Conservation (phyloP, 495 filamentous ascomycete species). For the Trichoderma erinaceum region DNA sequence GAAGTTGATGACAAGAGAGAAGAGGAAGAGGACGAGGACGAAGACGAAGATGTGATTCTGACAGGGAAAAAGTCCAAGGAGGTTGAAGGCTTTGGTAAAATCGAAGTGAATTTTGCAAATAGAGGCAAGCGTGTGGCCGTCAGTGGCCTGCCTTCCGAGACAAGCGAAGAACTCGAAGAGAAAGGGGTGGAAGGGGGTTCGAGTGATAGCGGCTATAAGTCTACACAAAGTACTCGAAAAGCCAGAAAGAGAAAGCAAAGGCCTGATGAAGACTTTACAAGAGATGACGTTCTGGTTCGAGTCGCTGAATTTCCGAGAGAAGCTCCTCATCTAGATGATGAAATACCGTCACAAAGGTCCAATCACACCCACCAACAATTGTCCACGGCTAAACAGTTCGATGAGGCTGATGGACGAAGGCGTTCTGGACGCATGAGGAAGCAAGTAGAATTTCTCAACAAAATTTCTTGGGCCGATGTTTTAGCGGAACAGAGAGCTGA, state of each 20-base stretch:
- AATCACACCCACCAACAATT: neutral
- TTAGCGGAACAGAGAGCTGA: neutral
- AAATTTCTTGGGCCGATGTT: conserved; percentile 14
- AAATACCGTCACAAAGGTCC: neutral
- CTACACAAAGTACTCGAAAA: neutral
- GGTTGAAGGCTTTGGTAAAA: neutral
- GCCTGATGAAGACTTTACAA: neutral
- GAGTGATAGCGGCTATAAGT: neutral
- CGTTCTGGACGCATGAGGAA: conserved; percentile 9
- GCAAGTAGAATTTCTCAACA: conserved; percentile 9
- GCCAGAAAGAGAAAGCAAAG: neutral
- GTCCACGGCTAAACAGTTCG: neutral
- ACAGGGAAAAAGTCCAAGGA: conserved; percentile 16
- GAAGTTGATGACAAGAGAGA: conserved; percentile 21
- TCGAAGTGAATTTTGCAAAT: neutral
- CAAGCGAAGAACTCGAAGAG: conserved; percentile 2
- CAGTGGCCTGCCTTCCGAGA: neutral
- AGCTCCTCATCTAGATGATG: too few relatives aligned
- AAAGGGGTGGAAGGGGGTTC: neutral
- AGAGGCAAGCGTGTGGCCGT: neutral
- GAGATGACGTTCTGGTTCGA: neutral
- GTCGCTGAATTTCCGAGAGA: neutral
- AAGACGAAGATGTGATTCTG: conserved; percentile 30
- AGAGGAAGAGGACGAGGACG: conserved; percentile 20
- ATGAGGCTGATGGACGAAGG: neutral